These are phyloP conservation scores for Bryoglossum gracile DNA, from an alignment of 495 filamentous ascomycete species.

Conservation along the genomic window DNA sequence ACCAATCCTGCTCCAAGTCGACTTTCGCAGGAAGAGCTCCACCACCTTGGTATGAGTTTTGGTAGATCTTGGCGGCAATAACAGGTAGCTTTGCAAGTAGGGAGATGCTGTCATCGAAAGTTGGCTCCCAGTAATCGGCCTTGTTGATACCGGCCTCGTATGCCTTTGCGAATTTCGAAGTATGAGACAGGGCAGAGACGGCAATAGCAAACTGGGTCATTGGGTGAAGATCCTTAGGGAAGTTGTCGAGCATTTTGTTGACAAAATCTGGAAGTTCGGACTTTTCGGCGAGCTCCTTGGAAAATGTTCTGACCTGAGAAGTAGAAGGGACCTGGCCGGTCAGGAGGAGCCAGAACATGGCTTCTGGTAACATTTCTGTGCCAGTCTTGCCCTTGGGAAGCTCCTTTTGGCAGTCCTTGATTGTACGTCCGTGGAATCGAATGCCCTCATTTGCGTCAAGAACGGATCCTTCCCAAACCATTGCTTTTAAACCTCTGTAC, in stretches of 20 bases:
- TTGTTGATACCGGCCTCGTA: conserved; percentile 89
- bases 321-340: conserved; percentile 87
- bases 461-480: conserved; percentile 98
- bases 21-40: conserved; percentile 69
- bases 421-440: conserved; percentile 94
- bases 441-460: conserved; percentile 96
- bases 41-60: conserved; percentile 72
- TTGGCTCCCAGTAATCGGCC: conserved; percentile 97
- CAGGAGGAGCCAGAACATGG: conserved; percentile 98
- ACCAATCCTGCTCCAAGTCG: conserved; percentile 86
- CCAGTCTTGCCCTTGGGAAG: conserved; percentile 89
- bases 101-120: conserved; percentile 91
- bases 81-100: conserved; percentile 94
- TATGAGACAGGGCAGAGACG: conserved; percentile 88
- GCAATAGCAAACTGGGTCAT: conserved; percentile 98
- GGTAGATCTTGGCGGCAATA: conserved; percentile 95
- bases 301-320: conserved; percentile 71
- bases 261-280: conserved; percentile 77
- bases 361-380: conserved; percentile 98
- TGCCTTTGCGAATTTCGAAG: conserved; percentile 82
- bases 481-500: conserved; percentile 75
- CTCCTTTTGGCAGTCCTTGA: conserved; percentile 93
- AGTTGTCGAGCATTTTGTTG: conserved; percentile 79
- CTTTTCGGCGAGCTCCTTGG: conserved; percentile 80
- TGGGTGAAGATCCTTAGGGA: conserved; percentile 83